Evolutionary conservation across 805 yeast genomes (phyloP).

Genomic region (Candida chilensis): DNA sequence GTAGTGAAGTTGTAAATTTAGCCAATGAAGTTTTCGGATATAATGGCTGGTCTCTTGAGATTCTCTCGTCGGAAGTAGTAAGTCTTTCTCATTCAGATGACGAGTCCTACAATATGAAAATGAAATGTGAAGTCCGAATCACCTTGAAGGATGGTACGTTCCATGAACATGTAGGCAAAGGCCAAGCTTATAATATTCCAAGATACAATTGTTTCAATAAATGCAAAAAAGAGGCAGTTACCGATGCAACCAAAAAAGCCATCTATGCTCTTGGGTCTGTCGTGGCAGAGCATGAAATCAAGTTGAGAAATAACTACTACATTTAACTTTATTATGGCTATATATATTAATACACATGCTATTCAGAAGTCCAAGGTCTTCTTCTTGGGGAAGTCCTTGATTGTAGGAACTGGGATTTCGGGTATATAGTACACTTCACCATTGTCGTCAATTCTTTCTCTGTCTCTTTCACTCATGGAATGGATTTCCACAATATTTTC

Average conservation of each 20-base stretch:
- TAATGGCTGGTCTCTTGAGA: constrained; percentile 46
- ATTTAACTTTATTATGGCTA: constrained; percentile 1
- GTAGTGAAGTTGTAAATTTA: constrained; percentile 19
- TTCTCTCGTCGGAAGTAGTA: no score
- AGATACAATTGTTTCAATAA: constrained; percentile 14
- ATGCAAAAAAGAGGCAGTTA: constrained; percentile 24
- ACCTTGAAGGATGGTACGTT: constrained; percentile 21
- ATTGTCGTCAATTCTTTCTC: constrained; percentile 83
- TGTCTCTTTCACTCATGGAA: constrained; percentile 71
- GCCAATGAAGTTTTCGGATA: constrained; percentile 48
- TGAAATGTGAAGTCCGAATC: constrained; percentile 14
- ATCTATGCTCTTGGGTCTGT: constrained; percentile 12
- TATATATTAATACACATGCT: background rate
- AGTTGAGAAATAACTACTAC: constrained; percentile 19
- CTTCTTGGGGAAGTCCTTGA: constrained; percentile 53
- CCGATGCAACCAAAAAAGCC: constrained; percentile 23
- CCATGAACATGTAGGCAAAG: constrained; percentile 18
- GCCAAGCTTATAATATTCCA: constrained; percentile 16
- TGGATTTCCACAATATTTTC: constrained; percentile 71
- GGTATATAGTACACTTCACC: constrained; percentile 76
- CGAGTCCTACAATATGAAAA: constrained; percentile 9
- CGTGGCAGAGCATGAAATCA: constrained; percentile 15
- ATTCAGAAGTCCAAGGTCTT: constrained; percentile 48
- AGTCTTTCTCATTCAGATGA: no score
- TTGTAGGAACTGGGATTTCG: constrained; percentile 63